Base-by-base conservation (phyloP, 2,329 filamentous ascomycete species). In the Fusarium ramigenum region DNA sequence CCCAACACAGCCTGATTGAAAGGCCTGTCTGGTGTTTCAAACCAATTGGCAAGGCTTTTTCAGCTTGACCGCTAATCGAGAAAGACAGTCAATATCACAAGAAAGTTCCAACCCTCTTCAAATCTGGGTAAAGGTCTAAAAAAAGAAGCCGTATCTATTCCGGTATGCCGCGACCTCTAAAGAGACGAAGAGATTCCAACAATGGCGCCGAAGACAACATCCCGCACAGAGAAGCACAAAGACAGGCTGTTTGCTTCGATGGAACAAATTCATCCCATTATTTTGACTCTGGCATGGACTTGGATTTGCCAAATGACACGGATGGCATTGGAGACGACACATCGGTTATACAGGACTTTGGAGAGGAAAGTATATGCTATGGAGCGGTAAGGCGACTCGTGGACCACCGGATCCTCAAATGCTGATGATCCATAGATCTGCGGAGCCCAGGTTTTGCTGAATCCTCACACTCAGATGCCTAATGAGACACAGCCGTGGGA, bases 381-480 rank as follows among this genome's bases (percentile, higher is more conserved):
- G 64, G 64, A 36, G 40, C 64, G 14, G 61, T 34, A 23, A 37
- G 44, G n/a, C 25, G 1, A 5, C 2, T 18, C 14, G 7, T 1
- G 14, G n/a, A n/a, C 7, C 2, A 1, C 21, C 0, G 2, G 2
- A 18, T 3, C 2, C 0, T 11, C 4, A 14, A 18, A 15, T 11
- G 2, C 21, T 30, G 4, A 34, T 28, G 25, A 28, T 28, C 8
- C 28, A 7, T 7, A 67, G 64, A 15, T 67, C 3, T 49, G 30
- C 9, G 36, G 37, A 16, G 62, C 28, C 1, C 46, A 67, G 18
- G 34, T 47, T 9, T 14, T 60, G 4, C 9, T 67, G 4, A n/a
- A 9, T 11, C 23, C 62, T 5, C 23, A 15, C 0, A 39, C 9
- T 0, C 16, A 23, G 5, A 10, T 5, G 0, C 30, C 47, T 0